Evolutionary conservation across 148 eudicot species (phyloP).

Genomic region (Talinum fruticosum): DNA sequence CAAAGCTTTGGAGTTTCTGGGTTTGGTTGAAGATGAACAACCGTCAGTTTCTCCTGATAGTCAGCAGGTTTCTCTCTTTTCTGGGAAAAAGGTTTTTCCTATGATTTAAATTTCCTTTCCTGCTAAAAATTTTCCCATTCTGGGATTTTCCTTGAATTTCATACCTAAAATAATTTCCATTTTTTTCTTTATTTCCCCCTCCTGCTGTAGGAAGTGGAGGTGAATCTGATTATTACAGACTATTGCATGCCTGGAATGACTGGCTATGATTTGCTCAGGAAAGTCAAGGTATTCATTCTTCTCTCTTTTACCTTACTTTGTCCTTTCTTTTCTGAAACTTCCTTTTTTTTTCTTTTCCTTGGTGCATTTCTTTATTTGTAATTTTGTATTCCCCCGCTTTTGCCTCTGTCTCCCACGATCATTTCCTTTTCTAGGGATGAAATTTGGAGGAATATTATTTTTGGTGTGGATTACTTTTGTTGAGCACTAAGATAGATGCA

Average conservation of each 20-base stretch:
- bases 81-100: constrained; percentile 10
- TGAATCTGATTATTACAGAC: constrained; percentile 90
- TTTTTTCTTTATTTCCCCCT: neutral
- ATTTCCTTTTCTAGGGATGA: neutral
- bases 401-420: constrained; percentile 19
- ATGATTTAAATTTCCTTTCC: neutral
- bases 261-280: constrained; percentile 95
- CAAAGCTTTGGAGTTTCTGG: constrained; percentile 84
- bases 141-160: neutral
- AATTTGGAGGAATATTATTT: neutral
- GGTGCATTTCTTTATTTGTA: constrained; percentile 18
- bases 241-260: constrained; percentile 99
- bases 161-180: neutral
- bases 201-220: constrained; percentile 52
- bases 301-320: constrained; percentile 11
- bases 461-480: neutral
- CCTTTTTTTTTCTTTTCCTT: constrained; percentile 7
- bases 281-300: constrained; percentile 63
- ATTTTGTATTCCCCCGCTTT: constrained; percentile 19
- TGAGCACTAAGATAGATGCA: neutral
- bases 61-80: constrained; percentile 41
- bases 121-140: neutral
- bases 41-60: constrained; percentile 47
- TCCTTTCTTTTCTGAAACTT: constrained; percentile 10
- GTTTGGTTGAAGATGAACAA: constrained; percentile 49